A percentile compares a stretch with the other conserved stretches of the same genome.
Evolutionary conservation across 441 rosid genomes (phyloP).

Genomic region (Sinapis alba): DNA sequence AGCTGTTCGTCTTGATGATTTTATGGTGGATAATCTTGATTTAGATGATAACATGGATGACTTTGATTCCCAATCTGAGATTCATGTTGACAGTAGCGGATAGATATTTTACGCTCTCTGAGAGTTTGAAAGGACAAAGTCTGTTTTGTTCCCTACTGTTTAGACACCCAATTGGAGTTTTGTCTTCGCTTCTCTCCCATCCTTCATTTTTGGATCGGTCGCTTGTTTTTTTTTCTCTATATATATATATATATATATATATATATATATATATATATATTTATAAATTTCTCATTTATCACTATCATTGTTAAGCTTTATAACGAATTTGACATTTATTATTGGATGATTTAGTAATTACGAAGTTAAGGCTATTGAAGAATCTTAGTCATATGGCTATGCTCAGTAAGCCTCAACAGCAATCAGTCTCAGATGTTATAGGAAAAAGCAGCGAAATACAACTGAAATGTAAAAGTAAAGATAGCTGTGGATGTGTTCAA

Average conservation of each 20-base stretch:
- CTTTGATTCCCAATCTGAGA: conserved; percentile 60
- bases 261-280: conserved; percentile 9
- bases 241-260: conserved; percentile 9
- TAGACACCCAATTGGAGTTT: conserved; percentile 14
- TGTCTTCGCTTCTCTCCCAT: conserved; percentile 13
- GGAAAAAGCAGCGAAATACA: conserved; percentile 28
- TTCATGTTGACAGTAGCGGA: conserved; percentile 68
- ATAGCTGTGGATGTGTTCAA: no score
- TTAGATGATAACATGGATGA: conserved; percentile 56
- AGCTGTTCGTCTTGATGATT: conserved; percentile 46
- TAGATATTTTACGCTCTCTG: conserved; percentile 59
- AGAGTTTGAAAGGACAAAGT: not conserved
- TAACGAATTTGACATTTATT: not conserved
- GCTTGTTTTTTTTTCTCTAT: conserved; percentile 15
- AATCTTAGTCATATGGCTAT: conserved; percentile 46
- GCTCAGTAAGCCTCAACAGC: conserved; percentile 43
- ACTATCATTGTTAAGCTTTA: conserved; percentile 4
- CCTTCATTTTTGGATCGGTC: conserved; percentile 13
- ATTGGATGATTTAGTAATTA: conserved; percentile 42
- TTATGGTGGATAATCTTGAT: conserved; percentile 42
- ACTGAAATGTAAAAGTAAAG: conserved; percentile 6
- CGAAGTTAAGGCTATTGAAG: conserved; percentile 16
- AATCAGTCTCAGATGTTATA: conserved; percentile 33
- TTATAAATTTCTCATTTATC: not conserved
- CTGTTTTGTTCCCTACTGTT: conserved; percentile 19